A percentile compares a stretch with the other conserved stretches of the same genome.
phyloP scores from a whole-genome alignment of 1,284 basidiomycete species.

The Chondrostereum purpureum region DNA sequence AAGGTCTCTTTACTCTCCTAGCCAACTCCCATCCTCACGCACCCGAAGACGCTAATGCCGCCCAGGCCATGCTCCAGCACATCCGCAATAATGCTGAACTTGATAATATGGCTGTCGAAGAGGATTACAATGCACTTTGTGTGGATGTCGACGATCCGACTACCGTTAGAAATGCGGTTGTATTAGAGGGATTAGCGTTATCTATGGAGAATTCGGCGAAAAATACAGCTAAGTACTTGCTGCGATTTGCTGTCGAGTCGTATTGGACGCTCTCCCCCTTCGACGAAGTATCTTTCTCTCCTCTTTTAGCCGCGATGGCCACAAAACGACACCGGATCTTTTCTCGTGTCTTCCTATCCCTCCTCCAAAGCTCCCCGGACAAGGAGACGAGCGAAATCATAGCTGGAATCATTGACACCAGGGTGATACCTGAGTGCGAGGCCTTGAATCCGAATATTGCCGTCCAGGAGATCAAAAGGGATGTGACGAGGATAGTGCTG shows the following conservation, averaged over 20 bases:
- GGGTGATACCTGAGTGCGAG: slow-evolving; percentile 44
- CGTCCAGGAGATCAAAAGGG: slow-evolving; percentile 19
- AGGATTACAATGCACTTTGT: slow-evolving; percentile 29
- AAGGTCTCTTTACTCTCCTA: slow-evolving; percentile 46
- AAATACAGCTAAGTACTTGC: slow-evolving; percentile 28
- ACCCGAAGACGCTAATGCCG: slow-evolving; percentile 22
- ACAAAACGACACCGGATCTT: slow-evolving; percentile 36
- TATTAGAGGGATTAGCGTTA: slow-evolving; percentile 30
- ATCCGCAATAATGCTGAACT: slow-evolving; percentile 31
- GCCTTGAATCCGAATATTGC: slow-evolving; percentile 18
- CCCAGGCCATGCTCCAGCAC: slow-evolving; percentile 30
- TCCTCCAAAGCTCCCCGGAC: slow-evolving; percentile 25
- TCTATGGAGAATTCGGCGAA: slow-evolving; percentile 31
- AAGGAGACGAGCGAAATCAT: slow-evolving; percentile 25
- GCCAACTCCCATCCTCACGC: slow-evolving; percentile 23
- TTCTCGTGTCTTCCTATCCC: slow-evolving; percentile 29
- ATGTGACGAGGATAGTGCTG: slow-evolving; percentile 32
- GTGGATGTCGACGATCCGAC: slow-evolving; percentile 15
- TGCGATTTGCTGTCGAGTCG: slow-evolving; percentile 24
- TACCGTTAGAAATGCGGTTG: slow-evolving; percentile 26
- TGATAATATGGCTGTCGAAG: slow-evolving; percentile 30
- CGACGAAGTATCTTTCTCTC: slow-evolving; percentile 21
- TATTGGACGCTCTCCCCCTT: not conserved
- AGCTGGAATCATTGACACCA: slow-evolving; percentile 36
- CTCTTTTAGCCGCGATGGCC: slow-evolving; percentile 28